Percentiles rank a stretch among this genome's conserved stretches.
Conservation (phyloP, 1,284 basidiomycete species). For the Fomitopsis pinicola region DNA sequence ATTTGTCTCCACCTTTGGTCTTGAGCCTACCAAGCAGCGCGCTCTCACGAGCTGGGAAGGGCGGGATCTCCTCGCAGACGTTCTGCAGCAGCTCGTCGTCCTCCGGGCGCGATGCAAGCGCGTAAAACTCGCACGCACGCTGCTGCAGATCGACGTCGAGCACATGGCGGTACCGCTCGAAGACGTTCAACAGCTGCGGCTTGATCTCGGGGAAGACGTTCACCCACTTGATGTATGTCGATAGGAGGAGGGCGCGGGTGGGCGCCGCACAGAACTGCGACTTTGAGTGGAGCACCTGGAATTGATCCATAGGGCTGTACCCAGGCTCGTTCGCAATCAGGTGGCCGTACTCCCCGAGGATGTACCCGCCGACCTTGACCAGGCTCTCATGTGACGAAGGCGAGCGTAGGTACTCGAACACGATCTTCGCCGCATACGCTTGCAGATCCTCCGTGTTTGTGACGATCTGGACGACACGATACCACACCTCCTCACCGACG, state of each 20-base stretch:
- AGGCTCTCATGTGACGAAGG: slow-evolving; percentile 95
- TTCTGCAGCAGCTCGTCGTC: slow-evolving; percentile 92
- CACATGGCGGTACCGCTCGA: slow-evolving; percentile 96
- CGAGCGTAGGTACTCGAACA: slow-evolving; percentile 86
- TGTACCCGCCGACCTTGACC: slow-evolving; percentile 96
- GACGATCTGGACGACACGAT: slow-evolving; percentile 96
- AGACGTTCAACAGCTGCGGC: slow-evolving; percentile 88
- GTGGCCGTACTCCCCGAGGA: slow-evolving; percentile 97
- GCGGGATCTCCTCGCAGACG: slow-evolving; percentile 98
- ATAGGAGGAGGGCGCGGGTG: slow-evolving; percentile 89
- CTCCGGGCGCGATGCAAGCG: slow-evolving; percentile 76
- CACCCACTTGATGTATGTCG: slow-evolving; percentile 99
- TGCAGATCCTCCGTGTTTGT: slow-evolving; percentile 98
- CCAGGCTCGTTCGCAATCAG: slow-evolving; percentile 94
- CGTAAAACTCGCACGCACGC: slow-evolving; percentile 95
- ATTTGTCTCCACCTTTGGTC: slow-evolving; percentile 85
- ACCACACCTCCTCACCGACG: slow-evolving; percentile 99
- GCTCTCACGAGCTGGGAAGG: slow-evolving; percentile 93
- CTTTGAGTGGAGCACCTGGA: slow-evolving; percentile 91
- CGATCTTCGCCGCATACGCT: slow-evolving; percentile 91
- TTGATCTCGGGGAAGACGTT: slow-evolving; percentile 99
- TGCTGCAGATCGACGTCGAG: slow-evolving; percentile 99
- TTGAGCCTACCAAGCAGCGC: slow-evolving; percentile 84
- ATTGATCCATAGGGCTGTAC: slow-evolving; percentile 93
- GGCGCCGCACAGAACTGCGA: slow-evolving; percentile 93